Evolutionary conservation across 2,329 filamentous ascomycete species (phyloP).

Genomic region (Cercospora berteroae): DNA sequence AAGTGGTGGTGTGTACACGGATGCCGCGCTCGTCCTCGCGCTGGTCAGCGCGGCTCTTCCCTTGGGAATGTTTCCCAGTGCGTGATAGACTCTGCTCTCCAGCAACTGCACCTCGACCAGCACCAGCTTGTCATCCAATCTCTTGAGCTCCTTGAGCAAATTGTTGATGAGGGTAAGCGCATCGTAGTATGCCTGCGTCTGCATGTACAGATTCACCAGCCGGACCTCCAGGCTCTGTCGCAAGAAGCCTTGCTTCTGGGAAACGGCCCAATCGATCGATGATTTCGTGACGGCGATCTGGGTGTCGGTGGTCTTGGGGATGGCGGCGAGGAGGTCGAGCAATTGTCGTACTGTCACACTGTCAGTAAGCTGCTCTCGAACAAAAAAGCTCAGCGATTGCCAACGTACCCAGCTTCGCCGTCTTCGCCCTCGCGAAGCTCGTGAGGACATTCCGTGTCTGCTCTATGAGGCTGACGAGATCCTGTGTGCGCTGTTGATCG

Average conservation of each 20-base stretch:
- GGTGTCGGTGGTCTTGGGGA: constrained; percentile 90
- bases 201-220: constrained; percentile 90
- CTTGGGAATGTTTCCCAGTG: constrained; percentile 93
- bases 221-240: constrained; percentile 97
- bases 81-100: constrained; percentile 96
- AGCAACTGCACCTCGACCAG: constrained; percentile 96
- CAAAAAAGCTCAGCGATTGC: too few relatives aligned
- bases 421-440: constrained; percentile 98
- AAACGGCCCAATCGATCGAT: constrained; percentile 98
- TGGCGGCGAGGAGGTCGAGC: constrained; percentile 89
- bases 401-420: constrained; percentile 89
- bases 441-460: constrained; percentile 88
- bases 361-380: too few relatives aligned
- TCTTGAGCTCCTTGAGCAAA: constrained; percentile 93
- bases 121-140: constrained; percentile 96
- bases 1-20: constrained; percentile 92
- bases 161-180: constrained; percentile 95
- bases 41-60: constrained; percentile 91
- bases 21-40: constrained; percentile 90
- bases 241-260: constrained; percentile 90
- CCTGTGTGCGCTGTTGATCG: constrained; percentile 77
- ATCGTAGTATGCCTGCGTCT: constrained; percentile 96
- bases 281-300: constrained; percentile 96
- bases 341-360: constrained; percentile 71
- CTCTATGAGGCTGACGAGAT: constrained; percentile 85